Percentiles rank a stretch among this genome's conserved stretches.
Conservation (phyloP, 1,284 basidiomycete genomes). For the Ganoderma boninense region DNA sequence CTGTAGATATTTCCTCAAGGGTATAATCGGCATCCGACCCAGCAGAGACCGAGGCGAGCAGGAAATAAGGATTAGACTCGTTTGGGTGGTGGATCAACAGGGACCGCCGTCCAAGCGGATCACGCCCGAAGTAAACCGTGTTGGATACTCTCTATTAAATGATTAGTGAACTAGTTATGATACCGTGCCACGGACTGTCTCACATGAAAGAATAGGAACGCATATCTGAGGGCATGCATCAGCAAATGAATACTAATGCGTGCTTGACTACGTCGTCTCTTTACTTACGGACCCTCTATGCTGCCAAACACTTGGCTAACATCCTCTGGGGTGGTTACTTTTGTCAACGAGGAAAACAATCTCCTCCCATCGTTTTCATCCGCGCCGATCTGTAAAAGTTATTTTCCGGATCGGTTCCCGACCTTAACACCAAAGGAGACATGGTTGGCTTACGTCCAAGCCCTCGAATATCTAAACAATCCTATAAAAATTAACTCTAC, state of each 20-base stretch:
- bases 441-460: constrained; percentile 55
- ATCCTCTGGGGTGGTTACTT: constrained; percentile 48
- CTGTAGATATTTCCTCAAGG: constrained; percentile 73
- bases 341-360: constrained; percentile 64
- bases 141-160: constrained; percentile 1
- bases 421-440: not conserved
- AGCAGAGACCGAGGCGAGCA: constrained; percentile 74
- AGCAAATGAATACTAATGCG: not conserved
- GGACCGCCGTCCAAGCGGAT: constrained; percentile 92
- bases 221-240: constrained; percentile 64
- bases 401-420: not conserved
- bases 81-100: constrained; percentile 76
- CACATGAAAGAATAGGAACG: constrained; percentile 84
- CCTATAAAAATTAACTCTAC: not conserved
- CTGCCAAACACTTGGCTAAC: constrained; percentile 61
- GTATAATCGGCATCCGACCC: constrained; percentile 52
- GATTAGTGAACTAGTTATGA: not conserved
- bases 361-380: constrained; percentile 83
- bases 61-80: constrained; percentile 54
- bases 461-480: constrained; percentile 77
- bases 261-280: not conserved
- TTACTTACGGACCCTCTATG: constrained; percentile 89
- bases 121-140: constrained; percentile 64
- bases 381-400: constrained; percentile 49
- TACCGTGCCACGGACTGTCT: constrained; percentile 7